Percentiles rank a stretch among this genome's conserved stretches.
Conservation (phyloP, 129 eudicot genomes). For the Lonicera japonica region DNA sequence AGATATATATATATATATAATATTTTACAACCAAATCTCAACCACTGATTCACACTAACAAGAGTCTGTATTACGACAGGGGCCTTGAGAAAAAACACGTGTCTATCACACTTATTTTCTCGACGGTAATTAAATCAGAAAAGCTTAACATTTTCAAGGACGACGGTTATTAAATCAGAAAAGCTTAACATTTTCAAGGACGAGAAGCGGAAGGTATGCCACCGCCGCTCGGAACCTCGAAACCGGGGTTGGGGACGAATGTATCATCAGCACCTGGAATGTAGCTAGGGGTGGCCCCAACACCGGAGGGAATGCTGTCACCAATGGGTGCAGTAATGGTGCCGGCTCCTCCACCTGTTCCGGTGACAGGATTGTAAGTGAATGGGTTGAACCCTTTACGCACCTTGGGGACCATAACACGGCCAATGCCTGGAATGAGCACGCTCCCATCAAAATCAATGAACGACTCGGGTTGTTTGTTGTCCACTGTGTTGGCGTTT, state of each 20-base stretch:
- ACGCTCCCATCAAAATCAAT: conserved; percentile 37
- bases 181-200: background rate
- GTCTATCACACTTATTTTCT: no score
- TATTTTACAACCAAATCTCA: no score
- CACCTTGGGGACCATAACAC: conserved; percentile 31
- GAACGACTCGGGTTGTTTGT: conserved; percentile 31
- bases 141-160: background rate
- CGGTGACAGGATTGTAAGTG: conserved; percentile 45
- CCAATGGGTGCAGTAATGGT: no score
- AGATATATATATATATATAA: no score
- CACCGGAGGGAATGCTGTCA: conserved; percentile 15
- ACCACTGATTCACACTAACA: no score
- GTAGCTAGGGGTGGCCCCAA: background rate
- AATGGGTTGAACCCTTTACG: conserved; percentile 23
- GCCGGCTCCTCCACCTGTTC: conserved; percentile 29
- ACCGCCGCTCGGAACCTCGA: conserved; percentile 48
- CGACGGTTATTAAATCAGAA: no score
- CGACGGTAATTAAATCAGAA: no score
- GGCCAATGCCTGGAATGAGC: conserved; percentile 50
- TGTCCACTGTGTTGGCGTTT: no score
- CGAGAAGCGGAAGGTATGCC: no score
- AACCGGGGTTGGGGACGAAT: conserved; percentile 51
- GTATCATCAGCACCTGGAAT: conserved; percentile 55
- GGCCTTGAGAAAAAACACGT: no score
- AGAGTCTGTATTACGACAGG: no score